These are phyloP conservation scores for Chlamydomonas eustigma DNA, from an alignment of 139 green algal species.

Conservation along the genomic window DNA sequence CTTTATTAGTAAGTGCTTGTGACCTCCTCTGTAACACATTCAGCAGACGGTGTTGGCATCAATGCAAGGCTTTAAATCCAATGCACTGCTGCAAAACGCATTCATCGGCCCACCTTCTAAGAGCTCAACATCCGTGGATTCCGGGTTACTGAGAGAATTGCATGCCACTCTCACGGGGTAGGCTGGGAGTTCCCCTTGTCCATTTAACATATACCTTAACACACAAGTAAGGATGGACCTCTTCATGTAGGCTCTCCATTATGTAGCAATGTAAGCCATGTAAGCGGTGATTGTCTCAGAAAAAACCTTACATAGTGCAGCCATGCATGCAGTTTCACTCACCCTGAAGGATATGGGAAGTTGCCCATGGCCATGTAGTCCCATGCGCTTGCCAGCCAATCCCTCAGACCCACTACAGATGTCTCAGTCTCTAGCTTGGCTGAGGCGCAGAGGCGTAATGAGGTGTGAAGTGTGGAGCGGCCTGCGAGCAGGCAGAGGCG, in stretches of 20 bases:
- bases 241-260: too few relatives aligned
- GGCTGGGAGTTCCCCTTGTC: slow-evolving; percentile 45
- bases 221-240: neutral
- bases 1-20: too few relatives aligned
- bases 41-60: too few relatives aligned
- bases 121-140: neutral
- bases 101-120: too few relatives aligned
- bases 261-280: too few relatives aligned
- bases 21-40: too few relatives aligned
- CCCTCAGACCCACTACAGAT: slow-evolving; percentile 26
- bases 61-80: too few relatives aligned
- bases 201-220: slow-evolving; percentile 47
- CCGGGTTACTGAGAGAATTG: slow-evolving; percentile 7
- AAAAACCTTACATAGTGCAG: neutral
- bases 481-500: neutral
- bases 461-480: slow-evolving; percentile 6
- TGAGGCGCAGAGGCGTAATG: neutral
- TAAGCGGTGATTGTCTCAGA: neutral
- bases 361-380: slow-evolving; percentile 76
- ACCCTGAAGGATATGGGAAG: slow-evolving; percentile 38
- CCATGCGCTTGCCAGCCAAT: slow-evolving; percentile 49
- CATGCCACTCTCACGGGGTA: slow-evolving; percentile 64
- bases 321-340: neutral
- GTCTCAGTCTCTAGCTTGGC: neutral
- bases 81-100: too few relatives aligned